These are phyloP conservation scores for Xeromyces bisporus DNA, from an alignment of 495 filamentous ascomycete species.

Conservation along the genomic window DNA sequence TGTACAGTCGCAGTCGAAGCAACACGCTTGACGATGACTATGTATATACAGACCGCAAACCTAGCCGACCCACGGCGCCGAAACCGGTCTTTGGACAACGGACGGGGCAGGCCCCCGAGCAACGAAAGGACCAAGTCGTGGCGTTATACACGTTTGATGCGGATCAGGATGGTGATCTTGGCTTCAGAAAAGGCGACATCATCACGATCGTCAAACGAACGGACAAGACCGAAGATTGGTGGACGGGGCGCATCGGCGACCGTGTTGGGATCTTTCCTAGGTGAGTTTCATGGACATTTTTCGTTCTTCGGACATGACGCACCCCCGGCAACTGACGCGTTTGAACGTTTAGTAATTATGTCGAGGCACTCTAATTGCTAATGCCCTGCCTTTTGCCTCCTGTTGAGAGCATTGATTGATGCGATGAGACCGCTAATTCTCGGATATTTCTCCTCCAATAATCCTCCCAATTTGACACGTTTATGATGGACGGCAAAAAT, in stretches of 20 bases:
- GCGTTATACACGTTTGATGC: conserved; percentile 87
- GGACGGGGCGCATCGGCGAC: conserved; percentile 47
- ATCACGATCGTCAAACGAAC: conserved; percentile 96
- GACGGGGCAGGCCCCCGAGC: conserved; percentile 31
- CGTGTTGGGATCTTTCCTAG: conserved; percentile 48
- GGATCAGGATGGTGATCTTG: conserved; percentile 81
- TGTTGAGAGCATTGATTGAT: neutral
- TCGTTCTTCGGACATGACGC: conserved; percentile 3
- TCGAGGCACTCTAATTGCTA: conserved; percentile 10
- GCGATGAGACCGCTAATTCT: neutral
- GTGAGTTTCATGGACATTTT: conserved; percentile 11
- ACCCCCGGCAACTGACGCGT: conserved; percentile 6
- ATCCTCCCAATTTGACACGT: neutral
- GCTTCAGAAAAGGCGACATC: conserved; percentile 92
- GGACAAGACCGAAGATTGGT: conserved; percentile 89
- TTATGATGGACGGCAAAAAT: neutral
- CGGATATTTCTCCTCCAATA: too few relatives aligned
- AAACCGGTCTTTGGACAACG: conserved; percentile 67
- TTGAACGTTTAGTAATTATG: conserved; percentile 22
- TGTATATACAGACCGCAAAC: conserved; percentile 38
- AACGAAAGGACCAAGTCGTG: conserved; percentile 71
- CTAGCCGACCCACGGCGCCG: conserved; percentile 58
- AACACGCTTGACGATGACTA: conserved; percentile 42
- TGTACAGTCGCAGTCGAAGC: conserved; percentile 25
- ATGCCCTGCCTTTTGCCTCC: neutral